These are phyloP conservation scores for Leccinum subgranulosum DNA, from an alignment of 768 basidiomycete species.

Conservation along the genomic window DNA sequence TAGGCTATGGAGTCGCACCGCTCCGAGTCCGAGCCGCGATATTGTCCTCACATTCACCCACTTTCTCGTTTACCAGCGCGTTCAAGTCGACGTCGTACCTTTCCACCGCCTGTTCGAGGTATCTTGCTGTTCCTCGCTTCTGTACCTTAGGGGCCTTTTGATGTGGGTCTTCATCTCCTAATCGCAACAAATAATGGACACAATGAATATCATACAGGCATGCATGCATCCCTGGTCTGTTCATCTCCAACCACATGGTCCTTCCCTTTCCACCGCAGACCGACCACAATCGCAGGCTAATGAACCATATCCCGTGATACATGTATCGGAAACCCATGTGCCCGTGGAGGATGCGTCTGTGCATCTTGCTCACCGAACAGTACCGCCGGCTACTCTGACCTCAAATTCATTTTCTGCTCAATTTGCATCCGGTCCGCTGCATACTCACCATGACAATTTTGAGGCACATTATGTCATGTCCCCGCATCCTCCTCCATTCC, in stretches of 20 bases:
- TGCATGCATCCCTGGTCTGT: neutral
- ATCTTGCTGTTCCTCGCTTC: neutral
- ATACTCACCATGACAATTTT: constrained; percentile 35
- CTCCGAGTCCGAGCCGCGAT: neutral
- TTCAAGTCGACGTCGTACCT: neutral
- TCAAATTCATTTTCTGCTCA: constrained; percentile 18
- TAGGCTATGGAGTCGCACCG: neutral
- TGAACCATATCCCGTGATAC: neutral
- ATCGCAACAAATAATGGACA: constrained; percentile 1
- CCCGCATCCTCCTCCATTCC: constrained; percentile 33
- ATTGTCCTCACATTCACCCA: neutral
- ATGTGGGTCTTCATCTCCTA: neutral
- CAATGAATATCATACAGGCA: neutral
- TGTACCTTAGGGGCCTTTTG: neutral
- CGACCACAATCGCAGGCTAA: constrained; percentile 5
- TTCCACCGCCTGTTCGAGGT: too few relatives aligned
- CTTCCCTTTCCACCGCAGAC: neutral
- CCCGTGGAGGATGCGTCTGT: neutral
- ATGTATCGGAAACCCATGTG: neutral
- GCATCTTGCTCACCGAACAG: neutral
- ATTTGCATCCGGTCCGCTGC: constrained; percentile 27
- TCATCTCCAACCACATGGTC: neutral
- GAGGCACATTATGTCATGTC: constrained; percentile 48
- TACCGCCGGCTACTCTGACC: constrained; percentile 18
- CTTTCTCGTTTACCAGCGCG: neutral